Evolutionary conservation across 352 stramenopile species (phyloP), one percentile per base, ranked within the genome.

Genomic region (Phytophthora nicotianae): DNA sequence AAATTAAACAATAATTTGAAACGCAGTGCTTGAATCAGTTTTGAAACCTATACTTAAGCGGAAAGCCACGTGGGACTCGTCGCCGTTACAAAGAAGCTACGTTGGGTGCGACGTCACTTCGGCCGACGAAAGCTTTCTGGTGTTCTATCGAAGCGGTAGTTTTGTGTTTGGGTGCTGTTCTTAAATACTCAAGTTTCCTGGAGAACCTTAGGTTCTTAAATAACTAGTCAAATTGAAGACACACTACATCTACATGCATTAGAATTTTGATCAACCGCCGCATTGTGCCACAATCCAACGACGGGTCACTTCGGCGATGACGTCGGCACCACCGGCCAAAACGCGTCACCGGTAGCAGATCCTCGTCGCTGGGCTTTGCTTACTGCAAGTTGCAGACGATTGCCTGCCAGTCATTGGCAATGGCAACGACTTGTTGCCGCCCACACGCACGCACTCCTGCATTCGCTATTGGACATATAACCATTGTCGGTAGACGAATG

Each of bases 51-150:
- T 50, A 61, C 50, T 55, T 66, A 23, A 17, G 21, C 50, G 42
- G 11, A 5, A 45, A 19, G 23, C 43, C 35, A 68, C 60, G 52
- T 41, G 52, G 51, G 51, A 68, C 59, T 51, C 43, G 51, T 62
- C 19, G 45, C 2, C 26, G 20, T 41, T 46, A 27, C 59, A 67
- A 41, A 62, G 50, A 67, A 58, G 10, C n/a, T 51, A 59, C 41
- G 21, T 23, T 26, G 8, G 23, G 9, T 21, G 49, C 49, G 49
- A 65, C 58, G 58, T 60, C 58, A 38, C 32, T 17, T 5, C n/a
- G 13, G 24, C 7, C 24, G 24, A 29, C 24, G 24, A 29, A 29
- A 8, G 24, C 24, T 4, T 29, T 29, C 24, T 29, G 24, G 24
- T 29, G 24, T 29, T 29, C 24, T n/a, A n/a, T n/a, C n/a, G n/a